Evolutionary conservation across 192 early-diverging fungal species (phyloP).

Genomic region (Podila minutissima): DNA sequence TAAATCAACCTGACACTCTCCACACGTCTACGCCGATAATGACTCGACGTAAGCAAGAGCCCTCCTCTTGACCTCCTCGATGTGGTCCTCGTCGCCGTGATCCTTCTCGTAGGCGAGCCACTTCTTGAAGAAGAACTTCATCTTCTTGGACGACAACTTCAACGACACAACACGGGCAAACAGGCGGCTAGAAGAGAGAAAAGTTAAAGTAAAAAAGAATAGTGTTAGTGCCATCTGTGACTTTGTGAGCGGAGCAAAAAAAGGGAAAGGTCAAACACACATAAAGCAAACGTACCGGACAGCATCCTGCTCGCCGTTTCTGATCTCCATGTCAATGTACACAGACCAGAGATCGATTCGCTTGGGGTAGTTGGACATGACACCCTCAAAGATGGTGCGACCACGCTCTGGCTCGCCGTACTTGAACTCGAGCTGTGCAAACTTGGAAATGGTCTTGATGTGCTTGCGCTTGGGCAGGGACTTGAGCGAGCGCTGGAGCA

Average conservation of each 20-base stretch:
- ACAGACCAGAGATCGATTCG: conserved; percentile 96
- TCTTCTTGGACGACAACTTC: conserved; percentile 96
- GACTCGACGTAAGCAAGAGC: conserved; percentile 89
- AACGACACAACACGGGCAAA: conserved; percentile 92
- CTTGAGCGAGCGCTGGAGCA: conserved; percentile 83
- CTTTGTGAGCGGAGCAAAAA: too few relatives aligned
- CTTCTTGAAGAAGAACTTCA: conserved; percentile 99
- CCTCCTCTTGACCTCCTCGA: conserved; percentile 89
- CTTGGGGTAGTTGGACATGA: conserved; percentile 93
- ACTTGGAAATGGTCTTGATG: conserved; percentile 93
- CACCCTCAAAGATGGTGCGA: conserved; percentile 96
- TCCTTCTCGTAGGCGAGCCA: conserved; percentile 96
- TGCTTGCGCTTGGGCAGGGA: conserved; percentile 95
- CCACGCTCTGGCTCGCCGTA: conserved; percentile 97
- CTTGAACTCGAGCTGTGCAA: conserved; percentile 98
- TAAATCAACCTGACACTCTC: not conserved
- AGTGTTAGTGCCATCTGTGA: too few relatives aligned
- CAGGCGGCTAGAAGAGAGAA: conserved; percentile 60
- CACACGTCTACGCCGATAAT: conserved; percentile 35
- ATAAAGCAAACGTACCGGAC: conserved; percentile 60
- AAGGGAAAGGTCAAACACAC: not conserved
- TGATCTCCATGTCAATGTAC: conserved; percentile 97
- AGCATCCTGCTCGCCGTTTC: conserved; percentile 71
- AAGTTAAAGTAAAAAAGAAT: not conserved
- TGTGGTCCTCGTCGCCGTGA: conserved; percentile 77